phyloP scores from a whole-genome alignment of 2,329 filamentous ascomycete species.

The Decorospora gaudefroyi region DNA sequence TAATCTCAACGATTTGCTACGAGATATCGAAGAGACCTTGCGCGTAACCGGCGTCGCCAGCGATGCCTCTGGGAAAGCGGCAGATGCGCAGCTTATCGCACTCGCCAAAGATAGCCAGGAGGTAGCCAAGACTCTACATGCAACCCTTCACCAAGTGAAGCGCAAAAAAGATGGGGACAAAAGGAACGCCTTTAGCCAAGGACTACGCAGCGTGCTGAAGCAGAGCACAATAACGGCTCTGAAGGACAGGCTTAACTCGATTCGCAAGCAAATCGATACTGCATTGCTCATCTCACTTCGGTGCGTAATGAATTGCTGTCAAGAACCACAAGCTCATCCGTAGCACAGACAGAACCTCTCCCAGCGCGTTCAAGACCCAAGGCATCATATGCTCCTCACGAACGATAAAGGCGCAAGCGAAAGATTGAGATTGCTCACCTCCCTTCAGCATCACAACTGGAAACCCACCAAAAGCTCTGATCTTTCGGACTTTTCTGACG shows the following conservation, averaged over 20 bases:
- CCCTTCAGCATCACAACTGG: neutral
- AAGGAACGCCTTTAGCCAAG: neutral
- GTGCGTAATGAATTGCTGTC: neutral
- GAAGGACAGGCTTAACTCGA: neutral
- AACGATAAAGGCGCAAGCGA: neutral
- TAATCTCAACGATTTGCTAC: constrained; percentile 1
- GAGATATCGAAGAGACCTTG: neutral
- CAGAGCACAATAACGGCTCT: constrained; percentile 4
- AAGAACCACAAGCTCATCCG: neutral
- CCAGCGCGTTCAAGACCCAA: neutral
- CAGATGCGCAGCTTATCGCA: neutral
- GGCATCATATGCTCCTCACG: neutral
- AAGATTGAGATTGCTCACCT: neutral
- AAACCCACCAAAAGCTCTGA: neutral
- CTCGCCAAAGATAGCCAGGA: neutral
- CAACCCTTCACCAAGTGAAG: neutral
- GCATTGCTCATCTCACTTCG: constrained; percentile 14
- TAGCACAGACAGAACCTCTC: neutral
- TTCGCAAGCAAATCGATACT: constrained; percentile 13
- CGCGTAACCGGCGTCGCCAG: neutral
- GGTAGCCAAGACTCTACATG: constrained; percentile 3
- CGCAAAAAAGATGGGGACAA: neutral
- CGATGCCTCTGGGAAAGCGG: neutral
- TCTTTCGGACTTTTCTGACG: neutral
- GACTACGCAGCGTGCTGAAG: neutral